Base-by-base conservation (phyloP, 768 basidiomycete species). In the Boletus bicolor region DNA sequence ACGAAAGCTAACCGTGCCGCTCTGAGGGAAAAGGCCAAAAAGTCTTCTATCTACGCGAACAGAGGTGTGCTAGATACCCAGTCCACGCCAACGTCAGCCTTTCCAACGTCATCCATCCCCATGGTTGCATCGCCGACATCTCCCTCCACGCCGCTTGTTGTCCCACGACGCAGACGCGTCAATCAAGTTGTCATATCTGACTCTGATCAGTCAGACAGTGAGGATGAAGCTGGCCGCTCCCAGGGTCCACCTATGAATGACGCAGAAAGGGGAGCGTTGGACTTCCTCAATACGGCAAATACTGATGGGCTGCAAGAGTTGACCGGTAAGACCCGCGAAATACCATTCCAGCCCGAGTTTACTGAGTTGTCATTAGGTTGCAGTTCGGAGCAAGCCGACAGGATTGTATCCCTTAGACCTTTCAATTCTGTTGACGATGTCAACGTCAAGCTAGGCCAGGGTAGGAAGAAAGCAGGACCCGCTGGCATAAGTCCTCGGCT, bases 401-500 rank as follows among this genome's bases (percentile, higher is more conserved):
- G 81, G 44, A 90, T 98, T 60, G 81, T 91, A 52, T 79, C 79
- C 17, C 74, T 92, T 12, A 85, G 96, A 45, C 93, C 93, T 0
- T 99, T 91, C 70, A 67, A 69, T n/a, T 83, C 84, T 12, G 78
- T 87, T 36, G 85, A 87, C 30, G 90, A 94, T 54, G 75, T 96
- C 45, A 84, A 83, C 44, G 67, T 67, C 43, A 95, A 89, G 71
- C 80, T 98, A 9, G 81, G 84, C 34, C 87, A 90, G 70, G 88
- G 86, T n/a, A 91, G 86, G 76, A 95, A 91, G 76, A 94, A 92
- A 66, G 82, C 85, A 3, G 85, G 86, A 9, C 84, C 87, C 9
- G 79, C 76, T 5, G 95, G 96, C 21, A 85, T 99, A 64, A 94
- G 93, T 58, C 80, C 90, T 56, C 84, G 89, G 54, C 79, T 98